Evolutionary conservation across 2,329 filamentous ascomycete genomes (phyloP), one percentile per base, ranked within the genome.

Genomic region (Scedosporium aurantiacum): DNA sequence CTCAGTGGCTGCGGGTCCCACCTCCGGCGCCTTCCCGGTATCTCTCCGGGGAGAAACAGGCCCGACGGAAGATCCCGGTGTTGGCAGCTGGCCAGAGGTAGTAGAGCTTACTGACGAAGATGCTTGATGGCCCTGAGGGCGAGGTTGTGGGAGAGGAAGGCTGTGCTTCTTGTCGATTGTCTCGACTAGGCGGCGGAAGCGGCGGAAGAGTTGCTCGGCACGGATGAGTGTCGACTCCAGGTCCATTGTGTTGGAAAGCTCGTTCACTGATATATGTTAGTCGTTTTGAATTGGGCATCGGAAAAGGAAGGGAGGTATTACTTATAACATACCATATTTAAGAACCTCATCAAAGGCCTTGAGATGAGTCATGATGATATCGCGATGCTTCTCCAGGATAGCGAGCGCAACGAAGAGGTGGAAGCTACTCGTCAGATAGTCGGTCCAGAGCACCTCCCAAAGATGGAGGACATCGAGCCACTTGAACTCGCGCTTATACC

Each of bases 401-500:
- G 94, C 93, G 50, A 99, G 76, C 0, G 95, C 94, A 64, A 99
- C 81, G 70, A 99, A 99, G 14, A 99, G 78, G 70, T 97, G 94
- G 75, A 97, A 99, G 70, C 90, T 91, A 67, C 89, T 89, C 69
- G 84, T 92, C 63, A 91, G 75, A 67, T 88, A 94, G 71, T 99
- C 94, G 1, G 94, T 97, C 94, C 95, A 99, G 2, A 97, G 76
- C 0, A 83, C 81, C 73, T 99, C 94, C 94, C 94, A 99, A 3
- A 99, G 77, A 18, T 89, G 83, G 40, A 97, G 77, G 10, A 96
- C 85, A 69, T 97, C 91, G 57, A 82, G 73, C 90, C 93, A 99
- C 66, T 85, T 82, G 68, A 99, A 99, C 74, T 99, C 94, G 57
- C 94, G 88, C 78, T 99, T 99, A 74, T 94, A 99, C 94, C 94